Evolutionary conservation across 768 basidiomycete genomes (phyloP).

Genomic region (Auricularia cornea): DNA sequence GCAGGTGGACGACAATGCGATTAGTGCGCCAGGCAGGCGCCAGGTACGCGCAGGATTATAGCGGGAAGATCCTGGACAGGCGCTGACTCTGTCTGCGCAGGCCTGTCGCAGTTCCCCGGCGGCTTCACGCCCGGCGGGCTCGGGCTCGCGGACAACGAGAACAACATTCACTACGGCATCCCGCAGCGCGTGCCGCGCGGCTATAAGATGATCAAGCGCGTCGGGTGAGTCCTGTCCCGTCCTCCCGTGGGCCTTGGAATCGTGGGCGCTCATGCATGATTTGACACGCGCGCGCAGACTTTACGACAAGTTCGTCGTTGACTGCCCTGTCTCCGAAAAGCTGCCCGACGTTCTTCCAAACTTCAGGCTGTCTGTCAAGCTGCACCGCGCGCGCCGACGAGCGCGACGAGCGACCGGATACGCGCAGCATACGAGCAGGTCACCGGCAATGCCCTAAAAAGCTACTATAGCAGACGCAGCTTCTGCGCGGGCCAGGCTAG

Average conservation of each 20-base stretch:
- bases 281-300: slow-evolving; percentile 36
- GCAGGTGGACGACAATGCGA: not conserved
- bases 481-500: slow-evolving; percentile 18
- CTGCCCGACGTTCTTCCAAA: slow-evolving; percentile 65
- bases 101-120: not conserved
- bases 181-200: slow-evolving; percentile 84
- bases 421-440: too few species aligned
- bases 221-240: slow-evolving; percentile 45
- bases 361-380: slow-evolving; percentile 55
- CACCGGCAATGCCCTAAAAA: too few species aligned
- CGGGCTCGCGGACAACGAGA: slow-evolving; percentile 8
- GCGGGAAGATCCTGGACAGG: too few species aligned
- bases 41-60: too few species aligned
- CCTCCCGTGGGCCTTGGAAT: not conserved
- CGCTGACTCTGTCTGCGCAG: slow-evolving; percentile 1
- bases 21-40: too few species aligned
- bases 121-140: slow-evolving; percentile 2
- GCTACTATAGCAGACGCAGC: slow-evolving; percentile 4
- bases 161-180: slow-evolving; percentile 67
- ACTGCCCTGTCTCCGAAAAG: slow-evolving; percentile 82
- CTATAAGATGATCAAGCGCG: slow-evolving; percentile 90
- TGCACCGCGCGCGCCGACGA: slow-evolving; percentile 60
- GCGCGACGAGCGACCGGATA: slow-evolving; percentile 32
- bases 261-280: not conserved
- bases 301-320: slow-evolving; percentile 89